Evolutionary conservation across 1,284 basidiomycete genomes (phyloP), one percentile per base, ranked within the genome.

Genomic region (Ustilago shanxiensis): DNA sequence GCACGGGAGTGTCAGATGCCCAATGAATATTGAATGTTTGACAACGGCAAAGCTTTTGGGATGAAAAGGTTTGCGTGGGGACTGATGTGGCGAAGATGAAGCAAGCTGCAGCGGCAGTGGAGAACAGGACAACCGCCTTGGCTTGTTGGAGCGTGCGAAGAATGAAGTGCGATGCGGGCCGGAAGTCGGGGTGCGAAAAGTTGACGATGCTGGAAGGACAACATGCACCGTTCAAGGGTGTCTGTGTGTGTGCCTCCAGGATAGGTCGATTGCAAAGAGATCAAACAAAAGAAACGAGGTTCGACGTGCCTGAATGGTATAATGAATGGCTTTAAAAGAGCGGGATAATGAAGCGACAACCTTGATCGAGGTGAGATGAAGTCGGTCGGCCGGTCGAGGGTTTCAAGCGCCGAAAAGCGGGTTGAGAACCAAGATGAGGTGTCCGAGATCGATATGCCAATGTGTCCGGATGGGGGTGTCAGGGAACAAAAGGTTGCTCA

Each of bases 81-180:
- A 61, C 59, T 28, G 58, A 5, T 29, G 54, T 51, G 51, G 52
- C 31, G 57, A 49, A 66, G 49, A 65, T 71, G 68, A 65, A 71
- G 51, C 54, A 50, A 49, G 59, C 63, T 57, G 63, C 68, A 62
- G 29, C 35, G 63, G 20, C 16, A 51, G 47, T 16, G 50, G 50
- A 18, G 33, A 58, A 58, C 31, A 59, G 52, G 41, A 41, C 68
- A 70, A 70, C 68, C 35, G 68, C 49, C 49, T 58, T 66, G 62
- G 41, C 62, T 58, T 54, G 31, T 50, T 58, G 41, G 5, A 66
- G 59, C 59, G 62, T 71, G 68, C 59, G 63, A 71, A 71, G 63
- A 61, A 65, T 65, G 67, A 65, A 51, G 29, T 45, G 45, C 33
- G 47, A 16, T 18, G 33, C 51, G 24, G 28, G 39, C 20, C 20